Base-by-base conservation (phyloP, 352 stramenopile genomes). In the Pythium dissimile region DNA sequence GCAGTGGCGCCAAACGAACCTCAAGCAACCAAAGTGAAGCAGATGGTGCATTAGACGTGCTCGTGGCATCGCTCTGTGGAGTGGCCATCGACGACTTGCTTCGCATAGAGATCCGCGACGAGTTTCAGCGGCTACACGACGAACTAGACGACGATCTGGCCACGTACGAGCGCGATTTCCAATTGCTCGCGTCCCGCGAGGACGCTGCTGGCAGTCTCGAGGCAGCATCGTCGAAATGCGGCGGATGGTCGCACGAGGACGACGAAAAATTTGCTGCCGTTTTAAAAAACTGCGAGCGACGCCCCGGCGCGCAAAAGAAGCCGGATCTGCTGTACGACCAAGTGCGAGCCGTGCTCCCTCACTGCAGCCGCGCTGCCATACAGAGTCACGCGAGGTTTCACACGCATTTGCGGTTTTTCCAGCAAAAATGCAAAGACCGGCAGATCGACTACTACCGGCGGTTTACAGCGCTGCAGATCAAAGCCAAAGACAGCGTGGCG, bases 181-280 rank as follows among this genome's bases (percentile, higher is more conserved):
- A 65, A 5, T 21, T 37, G 2, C 50, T 72, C 16, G 71, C 73
- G 3, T 73, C 73, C 32, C 45, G 49, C 21, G 41, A 51, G 2
- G 69, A 80, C 49, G 71, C 63, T 10, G 62, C 72, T 23, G 68
- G 66, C 6, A 72, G 43, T 10, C 42, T 72, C 15, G 65, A 82
- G 32, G 62, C 67, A 41, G 75, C 75, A 23, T 44, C 21, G 15
- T 75, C 64, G 1, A 84, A 71, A 46, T 41, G 35, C 27, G 79
- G 73, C 4, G 76, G 78, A 0, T 92, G 77, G 80, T 34, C 20
- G 20, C 42, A 67, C 1, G 51, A 61, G 0, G 74, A 92, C 24
- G 74, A 92, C 11, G 77, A 86, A 43, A 69, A 74, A 16, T 92
- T 87, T 54, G 5, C 86, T 11, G 77, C 74, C 13, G 67, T 88